A percentile compares a stretch with the other conserved stretches of the same genome.
Conservation (phyloP, 2,329 filamentous ascomycete genomes). For the Aureobasidium sp. region DNA sequence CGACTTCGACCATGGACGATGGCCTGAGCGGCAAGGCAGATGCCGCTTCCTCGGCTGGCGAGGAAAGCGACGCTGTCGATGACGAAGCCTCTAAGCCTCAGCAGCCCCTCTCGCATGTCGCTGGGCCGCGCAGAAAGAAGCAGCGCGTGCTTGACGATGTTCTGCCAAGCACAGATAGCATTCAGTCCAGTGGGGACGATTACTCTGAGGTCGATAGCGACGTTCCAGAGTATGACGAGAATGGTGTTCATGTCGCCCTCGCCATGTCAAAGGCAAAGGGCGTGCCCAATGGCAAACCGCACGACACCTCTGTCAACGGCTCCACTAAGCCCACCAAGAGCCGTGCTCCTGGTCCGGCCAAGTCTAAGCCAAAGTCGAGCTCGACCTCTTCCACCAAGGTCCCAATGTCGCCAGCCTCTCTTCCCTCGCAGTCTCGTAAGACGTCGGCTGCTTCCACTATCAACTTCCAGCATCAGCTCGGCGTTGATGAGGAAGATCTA, state of each 20-base stretch:
- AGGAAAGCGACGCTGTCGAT: constrained; percentile 67
- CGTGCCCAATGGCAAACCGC: constrained; percentile 28
- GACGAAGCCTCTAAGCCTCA: constrained; percentile 45
- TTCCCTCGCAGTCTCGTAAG: constrained; percentile 66
- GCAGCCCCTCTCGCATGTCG: constrained; percentile 23
- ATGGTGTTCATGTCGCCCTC: constrained; percentile 25
- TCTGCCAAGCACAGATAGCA: constrained; percentile 49
- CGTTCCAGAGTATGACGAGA: constrained; percentile 30
- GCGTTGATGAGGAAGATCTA: constrained; percentile 75
- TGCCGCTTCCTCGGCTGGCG: constrained; percentile 61
- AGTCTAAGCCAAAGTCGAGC: constrained; percentile 49
- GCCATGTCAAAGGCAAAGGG: constrained; percentile 38
- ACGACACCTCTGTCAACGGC: constrained; percentile 26
- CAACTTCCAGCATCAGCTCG: constrained; percentile 43
- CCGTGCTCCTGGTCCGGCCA: constrained; percentile 34
- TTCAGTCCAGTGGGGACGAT: constrained; percentile 55
- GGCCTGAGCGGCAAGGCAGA: constrained; percentile 88
- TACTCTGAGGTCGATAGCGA: constrained; percentile 51
- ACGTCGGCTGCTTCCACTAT: constrained; percentile 62
- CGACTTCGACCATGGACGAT: constrained; percentile 87
- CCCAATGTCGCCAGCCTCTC: constrained; percentile 51
- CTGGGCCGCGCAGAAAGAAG: constrained; percentile 30
- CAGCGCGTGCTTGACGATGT: constrained; percentile 42
- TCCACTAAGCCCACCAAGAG: constrained; percentile 35
- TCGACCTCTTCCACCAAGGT: constrained; percentile 33